These are phyloP conservation scores for Aspergillus amoenus DNA, from an alignment of 2,329 filamentous ascomycete species.

Conservation along the genomic window DNA sequence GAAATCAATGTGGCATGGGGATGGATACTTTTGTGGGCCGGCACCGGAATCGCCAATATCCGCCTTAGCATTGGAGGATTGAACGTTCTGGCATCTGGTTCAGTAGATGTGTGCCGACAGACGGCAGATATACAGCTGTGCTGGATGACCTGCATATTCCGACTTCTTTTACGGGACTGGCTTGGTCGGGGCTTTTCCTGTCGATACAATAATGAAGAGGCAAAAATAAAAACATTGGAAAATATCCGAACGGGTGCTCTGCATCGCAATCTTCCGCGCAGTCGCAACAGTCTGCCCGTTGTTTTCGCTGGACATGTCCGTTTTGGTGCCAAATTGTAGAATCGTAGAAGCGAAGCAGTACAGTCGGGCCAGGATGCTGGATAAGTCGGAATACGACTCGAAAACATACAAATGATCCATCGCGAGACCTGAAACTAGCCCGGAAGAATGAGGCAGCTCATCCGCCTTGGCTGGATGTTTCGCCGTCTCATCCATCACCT, in stretches of 20 bases:
- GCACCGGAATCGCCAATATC: constrained; percentile 24
- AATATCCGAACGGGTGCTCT: constrained; percentile 14
- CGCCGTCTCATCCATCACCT: background rate
- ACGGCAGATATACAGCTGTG: constrained; percentile 17
- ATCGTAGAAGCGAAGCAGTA: background rate
- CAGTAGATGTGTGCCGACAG: constrained; percentile 20
- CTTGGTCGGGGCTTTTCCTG: constrained; percentile 32
- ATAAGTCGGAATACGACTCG: no score
- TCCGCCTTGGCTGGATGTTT: background rate
- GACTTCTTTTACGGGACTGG: constrained; percentile 21
- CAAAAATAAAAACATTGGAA: constrained; percentile 41
- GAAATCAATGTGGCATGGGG: constrained; percentile 24
- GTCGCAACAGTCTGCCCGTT: background rate
- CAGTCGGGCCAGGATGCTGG: background rate
- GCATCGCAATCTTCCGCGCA: background rate
- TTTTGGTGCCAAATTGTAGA: background rate
- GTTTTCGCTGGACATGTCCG: background rate
- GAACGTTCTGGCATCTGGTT: constrained; percentile 28
- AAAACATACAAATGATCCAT: no score
- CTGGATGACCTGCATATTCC: constrained; percentile 34
- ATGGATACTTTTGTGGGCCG: constrained; percentile 32
- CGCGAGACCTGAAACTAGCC: background rate
- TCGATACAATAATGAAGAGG: constrained; percentile 31
- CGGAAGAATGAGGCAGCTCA: background rate
- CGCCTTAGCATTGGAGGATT: constrained; percentile 6